Evolutionary conservation across 2,329 filamentous ascomycete genomes (phyloP), one percentile per base, ranked within the genome.

Genomic region (Teratosphaeria nubilosa): DNA sequence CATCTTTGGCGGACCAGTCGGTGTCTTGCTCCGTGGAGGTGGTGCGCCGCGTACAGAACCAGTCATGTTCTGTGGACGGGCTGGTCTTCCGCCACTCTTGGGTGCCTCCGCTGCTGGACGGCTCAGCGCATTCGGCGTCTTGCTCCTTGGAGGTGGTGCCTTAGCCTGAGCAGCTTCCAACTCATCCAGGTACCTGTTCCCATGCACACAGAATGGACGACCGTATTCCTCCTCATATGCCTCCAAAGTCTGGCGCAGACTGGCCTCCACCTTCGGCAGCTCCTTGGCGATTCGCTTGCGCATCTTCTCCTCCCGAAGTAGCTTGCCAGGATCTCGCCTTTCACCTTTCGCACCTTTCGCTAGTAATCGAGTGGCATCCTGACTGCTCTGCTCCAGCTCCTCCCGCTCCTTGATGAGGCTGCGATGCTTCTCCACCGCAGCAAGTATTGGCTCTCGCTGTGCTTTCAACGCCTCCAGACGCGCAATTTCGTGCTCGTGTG

Each of bases 241-340:
- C 70, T 92, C 88, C 30, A 99, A 80, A n/a, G 82, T 80, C 71
- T 86, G 92, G 63, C 83, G 83, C 59, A 99, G 76, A n/a, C 97
- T 91, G 0, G 81, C 82, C 59, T 92, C 86, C 51, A 99, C 81
- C 77, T 95, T 97, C 58, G 94, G 94, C 31, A 99, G 78, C 70
- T 99, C 94, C 74, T 97, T 99, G 27, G 91, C 83, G 62, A 99
- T 96, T 59, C 91, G 83, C 82, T 99, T 99, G 60, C 94, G 86
- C 90, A 96, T 95, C 81, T 97, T 99, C 76, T 99, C 94, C 71
- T 99, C 94, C 31, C 94, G 83, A 56, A 99, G 79, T 16, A 99
- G 80, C 75, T 96, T 94, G 55, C 91, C 92, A 2, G 94, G 94
- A 70, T 99, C 94, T 62, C 95, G 88, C 74, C 86, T 90, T 76